Evolutionary conservation across 139 green algal genomes (phyloP), one percentile per base, ranked within the genome.

Genomic region (Tetradesmus obliquus): DNA sequence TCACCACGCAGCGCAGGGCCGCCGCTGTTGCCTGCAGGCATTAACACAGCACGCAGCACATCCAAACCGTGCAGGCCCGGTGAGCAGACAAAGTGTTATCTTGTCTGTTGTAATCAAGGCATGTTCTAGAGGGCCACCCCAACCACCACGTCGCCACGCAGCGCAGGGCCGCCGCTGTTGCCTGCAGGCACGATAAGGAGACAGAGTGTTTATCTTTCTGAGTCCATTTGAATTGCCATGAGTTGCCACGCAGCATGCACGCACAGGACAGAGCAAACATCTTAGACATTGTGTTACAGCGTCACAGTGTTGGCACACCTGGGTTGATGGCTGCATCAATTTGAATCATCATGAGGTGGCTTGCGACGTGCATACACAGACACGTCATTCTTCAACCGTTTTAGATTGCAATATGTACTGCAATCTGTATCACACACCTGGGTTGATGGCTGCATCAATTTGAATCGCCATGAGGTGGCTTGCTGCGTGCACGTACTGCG

Each of bases 361-460:
- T 80, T 7, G 72, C 72, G 20, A 32, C 32, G 79, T 84, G 79
- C 79, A 45, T 45, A 45, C 32, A 45, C 32, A 45, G 32, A 45
- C 32, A 45, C 32, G 32, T 45, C 32, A 45, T 45, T 45, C 32
- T 45, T 45, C 32, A 45, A 45, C 32, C 32, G 32, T 45, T 45
- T 45, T 45, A 45, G 32, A 45, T 45, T 45, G 32, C 32, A 45
- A 45, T 45, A 45, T 45, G 32, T 45, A 45, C 32, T 2, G 13
- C 55, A 54, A 54, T 17, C 45, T 87, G 15, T 83, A 92, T 90
- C 90, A 58, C 79, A 90, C 91, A 45, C 94, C 94, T 7, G 93
- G 92, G 87, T 97, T 97, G 93, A 97, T 97, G 19, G 95, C 95
- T 81, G 90, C 83, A 69, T 97, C 95, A 45, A 97, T 96, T 84